These are phyloP conservation scores for Plectosphaerella plurivora DNA, from an alignment of 2,329 filamentous ascomycete genomes.

Conservation along the genomic window DNA sequence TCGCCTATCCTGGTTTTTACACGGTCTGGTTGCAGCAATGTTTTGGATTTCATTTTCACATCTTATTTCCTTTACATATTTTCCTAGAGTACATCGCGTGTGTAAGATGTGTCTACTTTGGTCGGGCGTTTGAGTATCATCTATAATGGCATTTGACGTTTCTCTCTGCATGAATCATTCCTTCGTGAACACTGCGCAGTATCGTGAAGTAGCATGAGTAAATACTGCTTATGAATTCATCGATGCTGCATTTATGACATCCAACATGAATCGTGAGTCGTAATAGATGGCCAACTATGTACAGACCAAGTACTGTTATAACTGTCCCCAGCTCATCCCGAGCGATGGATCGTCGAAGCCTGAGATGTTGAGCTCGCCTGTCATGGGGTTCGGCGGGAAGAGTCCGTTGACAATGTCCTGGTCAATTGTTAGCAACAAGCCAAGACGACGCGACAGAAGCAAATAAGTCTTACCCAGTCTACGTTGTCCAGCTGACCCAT, in stretches of 20 bases:
- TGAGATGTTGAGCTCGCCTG: slow-evolving; percentile 30
- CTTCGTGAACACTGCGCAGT: too few relatives aligned
- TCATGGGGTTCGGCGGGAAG: slow-evolving; percentile 32
- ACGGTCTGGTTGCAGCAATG: neutral
- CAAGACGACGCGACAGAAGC: neutral
- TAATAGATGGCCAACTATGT: neutral
- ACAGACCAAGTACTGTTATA: slow-evolving; percentile 1
- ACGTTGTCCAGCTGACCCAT: slow-evolving; percentile 42
- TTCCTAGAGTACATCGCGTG: neutral
- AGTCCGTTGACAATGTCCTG: slow-evolving; percentile 31
- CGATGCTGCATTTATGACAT: too few relatives aligned
- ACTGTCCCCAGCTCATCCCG: slow-evolving; percentile 22
- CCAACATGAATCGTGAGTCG: too few relatives aligned
- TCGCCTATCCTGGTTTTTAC: neutral
- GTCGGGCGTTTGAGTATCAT: neutral
- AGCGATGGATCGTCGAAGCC: slow-evolving; percentile 31
- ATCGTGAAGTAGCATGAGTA: too few relatives aligned
- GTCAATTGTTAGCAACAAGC: neutral
- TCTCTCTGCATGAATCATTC: neutral
- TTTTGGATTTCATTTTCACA: neutral
- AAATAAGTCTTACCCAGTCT: slow-evolving; percentile 55
- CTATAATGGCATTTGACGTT: neutral
- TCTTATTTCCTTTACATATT: neutral
- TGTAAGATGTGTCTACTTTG: neutral
- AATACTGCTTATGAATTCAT: too few relatives aligned